A percentile compares a stretch with the other conserved stretches of the same genome.
These are phyloP conservation scores for Mortierella sp. DNA, from an alignment of 371 early-diverging fungal genomes.

Conservation along the genomic window DNA sequence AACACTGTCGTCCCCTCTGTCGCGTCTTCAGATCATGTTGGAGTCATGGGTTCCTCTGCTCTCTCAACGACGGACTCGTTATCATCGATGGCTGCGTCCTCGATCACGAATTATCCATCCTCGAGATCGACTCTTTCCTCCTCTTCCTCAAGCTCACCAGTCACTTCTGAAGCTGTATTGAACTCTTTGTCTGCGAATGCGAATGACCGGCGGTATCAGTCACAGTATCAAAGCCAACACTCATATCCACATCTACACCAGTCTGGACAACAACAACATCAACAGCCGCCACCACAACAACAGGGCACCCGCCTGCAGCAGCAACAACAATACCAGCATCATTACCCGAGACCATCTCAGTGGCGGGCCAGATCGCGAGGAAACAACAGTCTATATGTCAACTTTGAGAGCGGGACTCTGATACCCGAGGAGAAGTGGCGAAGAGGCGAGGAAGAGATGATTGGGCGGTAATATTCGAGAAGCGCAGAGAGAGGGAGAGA, in stretches of 20 bases:
- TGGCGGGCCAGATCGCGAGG: slow-evolving; percentile 7
- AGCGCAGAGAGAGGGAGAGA: too few species aligned
- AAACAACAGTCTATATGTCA: slow-evolving; percentile 31
- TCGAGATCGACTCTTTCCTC: too few species aligned
- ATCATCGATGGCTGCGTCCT: neutral
- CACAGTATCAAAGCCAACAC: too few species aligned
- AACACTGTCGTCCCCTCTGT: neutral
- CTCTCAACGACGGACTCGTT: neutral
- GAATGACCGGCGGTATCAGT: neutral
- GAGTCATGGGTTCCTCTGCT: neutral
- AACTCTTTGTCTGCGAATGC: neutral
- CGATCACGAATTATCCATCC: neutral
- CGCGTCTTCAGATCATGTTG: neutral
- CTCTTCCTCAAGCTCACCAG: too few species aligned
- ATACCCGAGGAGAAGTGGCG: slow-evolving; percentile 29
- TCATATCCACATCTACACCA: too few species aligned
- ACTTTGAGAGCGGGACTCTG: slow-evolving; percentile 36
- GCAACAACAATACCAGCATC: neutral
- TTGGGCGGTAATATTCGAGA: slow-evolving; percentile 19
- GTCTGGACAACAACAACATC: too few species aligned
- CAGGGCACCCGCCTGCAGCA: too few species aligned
- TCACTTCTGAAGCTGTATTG: too few species aligned
- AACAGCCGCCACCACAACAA: neutral
- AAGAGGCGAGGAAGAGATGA: slow-evolving; percentile 31
- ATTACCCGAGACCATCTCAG: neutral